phyloP scores from a whole-genome alignment of 768 basidiomycete species.

The Lyophyllum decastes region DNA sequence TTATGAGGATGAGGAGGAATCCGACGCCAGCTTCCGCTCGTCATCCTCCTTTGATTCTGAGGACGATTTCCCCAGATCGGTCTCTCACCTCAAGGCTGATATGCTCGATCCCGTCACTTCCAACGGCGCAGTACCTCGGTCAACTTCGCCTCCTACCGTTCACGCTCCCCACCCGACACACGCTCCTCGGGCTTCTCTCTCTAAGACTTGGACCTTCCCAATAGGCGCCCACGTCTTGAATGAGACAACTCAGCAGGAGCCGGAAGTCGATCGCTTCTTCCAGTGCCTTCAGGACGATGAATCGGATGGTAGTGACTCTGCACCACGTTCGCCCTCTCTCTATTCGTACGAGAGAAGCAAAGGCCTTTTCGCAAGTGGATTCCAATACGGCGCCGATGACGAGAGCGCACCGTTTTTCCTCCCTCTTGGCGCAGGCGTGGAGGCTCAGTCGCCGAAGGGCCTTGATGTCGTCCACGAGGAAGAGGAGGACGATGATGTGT shows the following conservation, averaged over 20 bases:
- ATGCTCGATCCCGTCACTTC: constrained; percentile 19
- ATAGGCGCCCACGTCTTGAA: constrained; percentile 25
- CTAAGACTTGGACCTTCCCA: constrained; percentile 75
- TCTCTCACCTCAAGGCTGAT: constrained; percentile 27
- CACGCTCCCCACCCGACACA: constrained; percentile 31
- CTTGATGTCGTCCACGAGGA: constrained; percentile 46
- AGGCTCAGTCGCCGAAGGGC: constrained; percentile 26
- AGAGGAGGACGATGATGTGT: constrained; percentile 42
- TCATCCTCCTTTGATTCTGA: constrained; percentile 59
- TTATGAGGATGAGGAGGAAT: constrained; percentile 73
- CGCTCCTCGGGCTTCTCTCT: constrained; percentile 44
- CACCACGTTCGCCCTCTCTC: constrained; percentile 43
- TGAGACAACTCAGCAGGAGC: constrained; percentile 23
- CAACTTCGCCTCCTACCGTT: constrained; percentile 17
- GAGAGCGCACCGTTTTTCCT: constrained; percentile 53
- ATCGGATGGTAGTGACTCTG: constrained; percentile 30
- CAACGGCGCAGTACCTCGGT: constrained; percentile 22
- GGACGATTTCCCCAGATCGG: constrained; percentile 44
- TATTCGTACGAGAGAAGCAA: constrained; percentile 60
- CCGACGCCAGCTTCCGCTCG: constrained; percentile 47
- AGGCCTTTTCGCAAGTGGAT: constrained; percentile 55
- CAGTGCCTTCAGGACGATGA: constrained; percentile 65
- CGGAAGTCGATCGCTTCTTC: constrained; percentile 75
- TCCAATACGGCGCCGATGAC: constrained; percentile 48
- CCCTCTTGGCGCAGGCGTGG: constrained; percentile 40